Percentiles rank a stretch among this genome's conserved stretches.
These are phyloP conservation scores for Dendrocalamus sinicus DNA, from an alignment of 176 grass and related monocot species.

Conservation along the genomic window DNA sequence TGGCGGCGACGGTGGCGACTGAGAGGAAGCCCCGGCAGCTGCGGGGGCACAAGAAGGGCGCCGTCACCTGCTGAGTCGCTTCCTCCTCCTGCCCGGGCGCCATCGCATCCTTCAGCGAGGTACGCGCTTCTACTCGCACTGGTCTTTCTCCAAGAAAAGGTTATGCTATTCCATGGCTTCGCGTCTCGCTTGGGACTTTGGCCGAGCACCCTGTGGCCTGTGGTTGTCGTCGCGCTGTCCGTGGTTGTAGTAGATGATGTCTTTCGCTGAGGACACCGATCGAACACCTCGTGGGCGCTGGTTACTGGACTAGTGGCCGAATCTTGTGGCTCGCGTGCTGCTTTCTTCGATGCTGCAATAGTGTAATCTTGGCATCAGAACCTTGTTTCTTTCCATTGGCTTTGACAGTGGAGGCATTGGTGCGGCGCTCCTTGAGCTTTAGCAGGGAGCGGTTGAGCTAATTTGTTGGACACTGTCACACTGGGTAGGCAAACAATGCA, in stretches of 20 bases:
- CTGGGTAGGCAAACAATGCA: neutral
- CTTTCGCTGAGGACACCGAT: slow-evolving; percentile 11
- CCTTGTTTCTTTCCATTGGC: neutral
- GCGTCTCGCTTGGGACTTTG: neutral
- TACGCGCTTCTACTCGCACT: slow-evolving; percentile 34
- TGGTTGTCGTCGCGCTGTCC: neutral
- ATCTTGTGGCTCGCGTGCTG: neutral
- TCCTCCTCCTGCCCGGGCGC: slow-evolving; percentile 69
- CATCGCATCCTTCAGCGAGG: slow-evolving; percentile 80
- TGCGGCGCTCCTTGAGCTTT: neutral
- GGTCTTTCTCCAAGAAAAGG: neutral
- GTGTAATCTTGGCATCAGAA: neutral
- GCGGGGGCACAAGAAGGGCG: slow-evolving; percentile 67
- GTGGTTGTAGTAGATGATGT: neutral
- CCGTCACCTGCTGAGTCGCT: slow-evolving; percentile 75
- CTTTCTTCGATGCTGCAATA: neutral
- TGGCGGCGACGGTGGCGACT: neutral
- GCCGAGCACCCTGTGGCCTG: neutral
- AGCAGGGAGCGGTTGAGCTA: neutral
- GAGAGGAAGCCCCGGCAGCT: slow-evolving; percentile 59
- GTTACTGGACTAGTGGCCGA: neutral
- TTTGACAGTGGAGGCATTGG: neutral
- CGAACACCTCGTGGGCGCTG: slow-evolving; percentile 39
- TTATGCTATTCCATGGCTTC: neutral
- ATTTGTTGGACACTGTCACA: neutral